phyloP scores from a whole-genome alignment of 306 rosid species.

The Cyclanthera cordifolia region DNA sequence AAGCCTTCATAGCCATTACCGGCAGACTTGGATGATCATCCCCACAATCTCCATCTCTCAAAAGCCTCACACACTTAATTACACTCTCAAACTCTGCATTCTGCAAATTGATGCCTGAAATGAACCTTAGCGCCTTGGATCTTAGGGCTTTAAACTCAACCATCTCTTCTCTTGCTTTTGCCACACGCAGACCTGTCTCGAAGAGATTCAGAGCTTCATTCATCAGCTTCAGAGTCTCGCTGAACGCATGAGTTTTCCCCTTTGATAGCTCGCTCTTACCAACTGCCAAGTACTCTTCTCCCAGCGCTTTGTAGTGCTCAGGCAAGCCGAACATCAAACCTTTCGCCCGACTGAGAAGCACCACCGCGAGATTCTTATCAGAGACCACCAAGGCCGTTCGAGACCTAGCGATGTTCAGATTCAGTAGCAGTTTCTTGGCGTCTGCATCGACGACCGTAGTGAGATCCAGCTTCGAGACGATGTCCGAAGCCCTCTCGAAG shows the following conservation, averaged over 20 bases:
- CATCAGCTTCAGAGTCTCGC: constrained; percentile 69
- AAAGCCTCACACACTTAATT: constrained; percentile 72
- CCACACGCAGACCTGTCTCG: constrained; percentile 52
- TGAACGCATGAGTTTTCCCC: constrained; percentile 24
- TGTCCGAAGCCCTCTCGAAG: constrained; percentile 72
- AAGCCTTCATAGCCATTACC: constrained; percentile 85
- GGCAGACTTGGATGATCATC: constrained; percentile 75
- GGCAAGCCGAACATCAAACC: constrained; percentile 43
- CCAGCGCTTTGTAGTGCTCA: constrained; percentile 44
- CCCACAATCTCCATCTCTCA: constrained; percentile 60
- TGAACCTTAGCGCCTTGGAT: constrained; percentile 62
- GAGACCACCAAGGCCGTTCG: constrained; percentile 72
- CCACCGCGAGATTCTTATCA: constrained; percentile 50
- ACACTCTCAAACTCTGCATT: constrained; percentile 70
- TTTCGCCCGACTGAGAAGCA: constrained; percentile 67
- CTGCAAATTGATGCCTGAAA: constrained; percentile 74
- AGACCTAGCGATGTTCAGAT: constrained; percentile 59
- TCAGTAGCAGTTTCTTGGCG: constrained; percentile 49
- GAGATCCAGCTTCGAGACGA: constrained; percentile 40
- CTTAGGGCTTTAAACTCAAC: constrained; percentile 39
- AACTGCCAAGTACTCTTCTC: constrained; percentile 44
- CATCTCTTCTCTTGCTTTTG: constrained; percentile 40
- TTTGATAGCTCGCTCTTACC: constrained; percentile 47
- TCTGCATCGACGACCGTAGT: constrained; percentile 24
- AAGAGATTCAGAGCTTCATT: constrained; percentile 71